A percentile compares a stretch with the other conserved stretches of the same genome.
phyloP scores from a whole-genome alignment of 805 yeast genomes.

The Candida sphagnicola region DNA sequence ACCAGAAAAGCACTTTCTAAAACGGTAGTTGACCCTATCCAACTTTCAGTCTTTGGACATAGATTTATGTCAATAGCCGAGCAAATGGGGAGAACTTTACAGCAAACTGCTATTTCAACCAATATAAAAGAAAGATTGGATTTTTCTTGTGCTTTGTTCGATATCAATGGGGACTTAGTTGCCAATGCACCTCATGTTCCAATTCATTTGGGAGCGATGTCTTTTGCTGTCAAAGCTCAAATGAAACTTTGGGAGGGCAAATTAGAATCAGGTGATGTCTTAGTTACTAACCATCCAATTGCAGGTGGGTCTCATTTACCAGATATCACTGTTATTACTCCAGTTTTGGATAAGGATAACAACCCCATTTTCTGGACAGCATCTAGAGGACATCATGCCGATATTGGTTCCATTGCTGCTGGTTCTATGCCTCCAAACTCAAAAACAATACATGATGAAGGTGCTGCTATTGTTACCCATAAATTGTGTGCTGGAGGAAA shows the following conservation, averaged over 20 bases:
- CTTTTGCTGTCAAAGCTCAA: conserved; percentile 43
- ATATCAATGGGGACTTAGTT: conserved; percentile 38
- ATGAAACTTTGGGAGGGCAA: conserved; percentile 37
- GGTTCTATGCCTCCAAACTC: conserved; percentile 96
- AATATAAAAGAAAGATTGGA: conserved; percentile 44
- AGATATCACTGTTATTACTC: conserved; percentile 83
- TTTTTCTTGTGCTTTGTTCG: conserved; percentile 44
- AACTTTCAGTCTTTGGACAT: conserved; percentile 39
- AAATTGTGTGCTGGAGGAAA: conserved; percentile 62
- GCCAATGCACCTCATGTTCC: conserved; percentile 47
- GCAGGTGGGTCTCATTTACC: conserved; percentile 44
- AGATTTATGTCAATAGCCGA: conserved; percentile 37
- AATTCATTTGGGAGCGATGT: conserved; percentile 46
- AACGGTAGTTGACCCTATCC: conserved; percentile 31
- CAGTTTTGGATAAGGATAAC: conserved; percentile 52
- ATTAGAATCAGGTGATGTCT: conserved; percentile 37
- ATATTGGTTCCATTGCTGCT: conserved; percentile 87
- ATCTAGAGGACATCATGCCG: conserved; percentile 94
- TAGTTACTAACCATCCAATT: conserved; percentile 40
- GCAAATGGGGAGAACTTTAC: conserved; percentile 44
- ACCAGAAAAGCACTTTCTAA: conserved; percentile 18
- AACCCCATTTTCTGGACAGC: conserved; percentile 83
- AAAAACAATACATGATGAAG: conserved; percentile 81
- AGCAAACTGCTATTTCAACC: conserved; percentile 43
- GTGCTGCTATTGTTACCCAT: conserved; percentile 81